A percentile compares a stretch with the other conserved stretches of the same genome.
Conservation (phyloP, 2,329 filamentous ascomycete species). For the Microthyrium microscopicum region DNA sequence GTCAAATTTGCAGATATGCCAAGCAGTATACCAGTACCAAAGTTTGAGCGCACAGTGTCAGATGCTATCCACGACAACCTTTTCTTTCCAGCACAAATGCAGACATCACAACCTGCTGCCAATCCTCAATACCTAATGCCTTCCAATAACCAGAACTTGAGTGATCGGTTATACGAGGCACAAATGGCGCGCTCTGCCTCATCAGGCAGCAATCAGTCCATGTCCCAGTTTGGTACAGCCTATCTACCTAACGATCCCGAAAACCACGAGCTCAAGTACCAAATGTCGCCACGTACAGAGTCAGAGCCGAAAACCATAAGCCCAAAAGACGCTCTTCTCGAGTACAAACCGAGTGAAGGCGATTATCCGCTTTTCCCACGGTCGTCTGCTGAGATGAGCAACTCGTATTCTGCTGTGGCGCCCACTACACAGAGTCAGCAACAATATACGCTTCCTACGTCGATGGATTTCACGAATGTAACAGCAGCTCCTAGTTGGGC, state of each 20-base stretch:
- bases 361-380: slow-evolving; percentile 58
- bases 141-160: slow-evolving; percentile 43
- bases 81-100: slow-evolving; percentile 53
- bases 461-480: too few relatives aligned
- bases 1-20: slow-evolving; percentile 37
- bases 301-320: slow-evolving; percentile 64
- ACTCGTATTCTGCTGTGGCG: too few relatives aligned
- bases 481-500: too few relatives aligned
- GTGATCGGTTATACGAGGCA: slow-evolving; percentile 60
- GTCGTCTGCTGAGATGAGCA: too few relatives aligned
- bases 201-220: slow-evolving; percentile 60
- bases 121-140: slow-evolving; percentile 30
- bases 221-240: slow-evolving; percentile 26
- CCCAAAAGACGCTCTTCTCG: slow-evolving; percentile 77
- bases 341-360: slow-evolving; percentile 62
- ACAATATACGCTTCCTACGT: too few relatives aligned
- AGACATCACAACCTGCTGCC: slow-evolving; percentile 23
- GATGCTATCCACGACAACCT: slow-evolving; percentile 74
- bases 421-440: too few relatives aligned
- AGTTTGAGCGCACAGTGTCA: slow-evolving; percentile 72
- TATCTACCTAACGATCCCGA: slow-evolving; percentile 1
- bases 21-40: slow-evolving; percentile 39
- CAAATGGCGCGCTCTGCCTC: slow-evolving; percentile 46
- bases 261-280: slow-evolving; percentile 29
- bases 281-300: slow-evolving; percentile 14